Base-by-base conservation (phyloP, 108 stramenopile species). In the Mediolabrus comicus region DNA sequence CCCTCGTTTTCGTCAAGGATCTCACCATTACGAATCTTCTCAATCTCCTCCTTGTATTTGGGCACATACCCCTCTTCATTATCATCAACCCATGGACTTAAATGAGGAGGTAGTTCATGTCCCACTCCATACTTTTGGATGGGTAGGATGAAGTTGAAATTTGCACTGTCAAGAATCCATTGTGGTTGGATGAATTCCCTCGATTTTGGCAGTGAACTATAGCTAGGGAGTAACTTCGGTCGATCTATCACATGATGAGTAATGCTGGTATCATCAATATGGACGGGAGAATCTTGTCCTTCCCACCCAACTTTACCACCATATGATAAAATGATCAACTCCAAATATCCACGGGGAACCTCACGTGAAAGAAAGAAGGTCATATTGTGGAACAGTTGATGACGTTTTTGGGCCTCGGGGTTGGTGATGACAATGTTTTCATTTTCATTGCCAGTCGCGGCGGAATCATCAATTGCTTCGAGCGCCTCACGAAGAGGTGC, bases 61-160 rank as follows among this genome's bases (percentile, higher is more conserved):
- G 99, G 99, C 59, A 92, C 87, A 84, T 99, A 99, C 19, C 99
- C 98, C 75, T 98, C 99, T 54, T 95, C 91, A 33, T 95, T 92
- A 69, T 99, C 92, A 62, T 99, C 97, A 4, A 99, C 97, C 91
- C 98, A 99, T 19, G 99, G 99, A 51, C 95, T 94, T 11, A 99
- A 80, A 81, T 99, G 98, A n/a, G 97, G 97, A 25, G 98, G 98
- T 36, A 98, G 81, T 8, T 69, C 52, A 13, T 64, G 89, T n/a
- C 97, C 98, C 3, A 97, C 94, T 13, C 73, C 89, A 73, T 98
- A 98, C 71, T 75, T 88, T 14, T 76, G 74, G 46, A 89, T 80
- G 1, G 99, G 98, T 27, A 98, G 79, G 13, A 95, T 53, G 69
- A 98, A 88, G 65, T 91, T 75, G 55, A 93, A 95, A 77, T 99